Conservation (phyloP, 805 yeast genomes). For the Cyberlindnera suaveolens region DNA sequence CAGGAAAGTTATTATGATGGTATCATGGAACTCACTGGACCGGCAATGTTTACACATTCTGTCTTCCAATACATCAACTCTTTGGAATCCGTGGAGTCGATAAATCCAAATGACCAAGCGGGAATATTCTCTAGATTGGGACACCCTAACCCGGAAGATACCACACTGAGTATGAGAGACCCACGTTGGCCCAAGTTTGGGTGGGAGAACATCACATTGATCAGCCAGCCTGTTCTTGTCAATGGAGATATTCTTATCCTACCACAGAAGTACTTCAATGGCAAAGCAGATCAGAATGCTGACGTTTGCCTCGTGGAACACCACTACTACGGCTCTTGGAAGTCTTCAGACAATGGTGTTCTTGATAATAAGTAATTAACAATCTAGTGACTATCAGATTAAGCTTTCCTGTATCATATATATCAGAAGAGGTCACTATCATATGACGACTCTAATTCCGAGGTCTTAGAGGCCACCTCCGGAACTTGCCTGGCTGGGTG, state of each 20-base stretch:
- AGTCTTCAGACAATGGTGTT: constrained; percentile 3
- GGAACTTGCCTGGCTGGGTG: too few species aligned
- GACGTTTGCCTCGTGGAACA: constrained; percentile 11
- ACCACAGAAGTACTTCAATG: constrained; percentile 16
- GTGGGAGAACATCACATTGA: constrained; percentile 19
- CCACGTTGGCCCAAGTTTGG: constrained; percentile 13
- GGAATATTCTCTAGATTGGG: constrained; percentile 1
- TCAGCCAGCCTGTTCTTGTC: constrained; percentile 12
- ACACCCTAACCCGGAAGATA: constrained; percentile 7
- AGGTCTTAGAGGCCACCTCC: too few species aligned
- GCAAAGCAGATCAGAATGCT: constrained; percentile 5
- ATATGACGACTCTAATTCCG: too few species aligned
- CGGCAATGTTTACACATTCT: constrained; percentile 44
- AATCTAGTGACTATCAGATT: too few species aligned
- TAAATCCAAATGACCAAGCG: constrained; percentile 11
- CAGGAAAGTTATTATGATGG: constrained; percentile 58
- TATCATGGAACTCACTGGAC: constrained; percentile 47
- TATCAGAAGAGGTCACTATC: too few species aligned
- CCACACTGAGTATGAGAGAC: constrained; percentile 3
- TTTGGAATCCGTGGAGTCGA: not conserved
- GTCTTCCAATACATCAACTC: constrained; percentile 14
- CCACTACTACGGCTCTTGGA: constrained; percentile 14
- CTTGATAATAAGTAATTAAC: not conserved
- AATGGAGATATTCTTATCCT: constrained; percentile 14
- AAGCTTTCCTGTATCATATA: too few species aligned